A percentile compares a stretch with the other conserved stretches of the same genome.
Evolutionary conservation across 75 land plant species (phyloP).

Genomic region (Cupressus sempervirens): DNA sequence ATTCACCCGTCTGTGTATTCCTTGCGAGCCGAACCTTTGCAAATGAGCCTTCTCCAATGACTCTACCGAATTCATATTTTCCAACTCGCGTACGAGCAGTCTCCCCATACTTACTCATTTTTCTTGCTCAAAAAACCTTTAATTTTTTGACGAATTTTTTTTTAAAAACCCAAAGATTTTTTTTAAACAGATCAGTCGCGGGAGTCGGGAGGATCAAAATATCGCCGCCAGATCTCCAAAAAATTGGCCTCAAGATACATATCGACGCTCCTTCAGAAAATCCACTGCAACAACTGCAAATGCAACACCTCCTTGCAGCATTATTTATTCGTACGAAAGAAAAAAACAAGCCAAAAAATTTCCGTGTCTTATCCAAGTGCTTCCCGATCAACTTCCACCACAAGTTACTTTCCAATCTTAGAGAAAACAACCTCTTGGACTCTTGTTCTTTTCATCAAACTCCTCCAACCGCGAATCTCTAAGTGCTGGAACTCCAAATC

Average conservation of each 20-base stretch:
- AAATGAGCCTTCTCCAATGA: slow-evolving; percentile 42
- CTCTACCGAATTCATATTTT: slow-evolving; percentile 40
- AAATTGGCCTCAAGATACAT: not conserved
- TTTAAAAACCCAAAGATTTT: not conserved
- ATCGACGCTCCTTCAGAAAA: not conserved
- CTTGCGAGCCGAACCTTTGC: slow-evolving; percentile 40
- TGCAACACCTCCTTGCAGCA: not conserved
- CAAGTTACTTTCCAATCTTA: not conserved
- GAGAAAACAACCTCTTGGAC: not conserved
- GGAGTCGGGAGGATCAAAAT: slow-evolving; percentile 5
- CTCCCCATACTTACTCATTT: not conserved
- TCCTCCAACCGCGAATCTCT: not conserved
- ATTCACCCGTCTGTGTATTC: slow-evolving; percentile 30
- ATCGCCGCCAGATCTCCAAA: slow-evolving; percentile 5
- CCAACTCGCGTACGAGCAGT: slow-evolving; percentile 26
- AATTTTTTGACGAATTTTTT: not conserved
- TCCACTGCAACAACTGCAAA: not conserved
- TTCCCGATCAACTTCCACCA: not conserved
- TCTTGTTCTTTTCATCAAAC: not conserved
- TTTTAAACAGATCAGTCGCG: not conserved
- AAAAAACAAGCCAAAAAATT: too few relatives aligned
- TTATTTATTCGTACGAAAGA: not conserved
- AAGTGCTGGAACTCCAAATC: not conserved
- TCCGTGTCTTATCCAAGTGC: not conserved
- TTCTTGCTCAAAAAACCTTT: not conserved